These are phyloP conservation scores for Talaromyces pinophilus DNA, from an alignment of 2,329 filamentous ascomycete species.

Conservation along the genomic window DNA sequence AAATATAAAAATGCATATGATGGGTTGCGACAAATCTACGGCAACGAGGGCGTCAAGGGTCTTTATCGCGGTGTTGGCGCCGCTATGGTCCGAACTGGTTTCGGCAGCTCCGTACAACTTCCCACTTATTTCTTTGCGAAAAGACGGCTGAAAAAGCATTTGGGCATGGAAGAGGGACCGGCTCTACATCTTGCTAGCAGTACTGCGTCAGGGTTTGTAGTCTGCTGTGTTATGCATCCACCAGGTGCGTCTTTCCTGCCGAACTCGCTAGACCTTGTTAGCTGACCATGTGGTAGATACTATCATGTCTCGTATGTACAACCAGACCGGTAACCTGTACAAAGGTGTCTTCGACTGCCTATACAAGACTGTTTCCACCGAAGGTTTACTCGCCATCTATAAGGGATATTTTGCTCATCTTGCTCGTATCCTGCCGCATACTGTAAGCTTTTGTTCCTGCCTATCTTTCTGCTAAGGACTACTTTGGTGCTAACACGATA, in stretches of 20 bases:
- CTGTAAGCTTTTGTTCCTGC: conserved; percentile 50
- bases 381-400: conserved; percentile 90
- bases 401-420: conserved; percentile 97
- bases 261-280: neutral
- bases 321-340: conserved; percentile 98
- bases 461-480: too few relatives aligned
- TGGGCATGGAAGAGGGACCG: conserved; percentile 88
- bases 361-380: conserved; percentile 84
- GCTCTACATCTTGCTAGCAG: conserved; percentile 86
- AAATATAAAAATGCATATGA: conserved; percentile 83
- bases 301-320: conserved; percentile 98
- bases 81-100: conserved; percentile 93
- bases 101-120: conserved; percentile 92
- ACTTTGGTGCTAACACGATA: neutral
- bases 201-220: conserved; percentile 87
- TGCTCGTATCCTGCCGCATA: conserved; percentile 91
- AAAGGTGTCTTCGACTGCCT: conserved; percentile 89
- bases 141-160: conserved; percentile 74
- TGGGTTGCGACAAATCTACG: conserved; percentile 77
- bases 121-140: conserved; percentile 99
- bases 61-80: conserved; percentile 89
- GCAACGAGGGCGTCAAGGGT: conserved; percentile 72
- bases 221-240: conserved; percentile 97
- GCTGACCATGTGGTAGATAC: conserved; percentile 62
- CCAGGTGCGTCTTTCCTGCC: conserved; percentile 62